Conservation (phyloP, 345 rosid species). For the Geranium rotundifolium region DNA sequence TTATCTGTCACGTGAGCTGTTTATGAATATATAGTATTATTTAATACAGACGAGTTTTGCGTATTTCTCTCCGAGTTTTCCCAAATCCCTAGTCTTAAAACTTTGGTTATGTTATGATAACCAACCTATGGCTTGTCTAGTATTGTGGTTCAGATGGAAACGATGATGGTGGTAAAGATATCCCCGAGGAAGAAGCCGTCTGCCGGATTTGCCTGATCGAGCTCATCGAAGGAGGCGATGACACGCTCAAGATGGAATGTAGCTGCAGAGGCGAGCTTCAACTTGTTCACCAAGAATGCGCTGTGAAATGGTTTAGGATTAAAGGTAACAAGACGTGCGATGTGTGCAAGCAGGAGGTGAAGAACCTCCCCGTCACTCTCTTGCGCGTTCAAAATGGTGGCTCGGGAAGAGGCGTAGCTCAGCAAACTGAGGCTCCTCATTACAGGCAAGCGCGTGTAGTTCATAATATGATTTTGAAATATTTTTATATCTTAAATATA, state of each 20-base stretch:
- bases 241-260: conserved; percentile 93
- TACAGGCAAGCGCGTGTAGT: conserved; percentile 48
- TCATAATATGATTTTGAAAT: no score
- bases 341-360: conserved; percentile 91
- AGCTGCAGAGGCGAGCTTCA: conserved; percentile 93
- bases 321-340: conserved; percentile 96
- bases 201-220: conserved; percentile 84
- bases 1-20: no score
- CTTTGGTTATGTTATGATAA: conserved; percentile 26
- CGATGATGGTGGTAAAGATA: conserved; percentile 57
- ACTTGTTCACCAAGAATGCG: conserved; percentile 83
- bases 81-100: no score
- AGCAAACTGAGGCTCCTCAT: conserved; percentile 17
- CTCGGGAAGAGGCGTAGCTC: conserved; percentile 24
- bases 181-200: conserved; percentile 83
- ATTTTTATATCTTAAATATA: no score
- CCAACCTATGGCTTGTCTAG: conserved; percentile 59
- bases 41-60: no score
- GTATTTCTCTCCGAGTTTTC: no score
- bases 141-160: conserved; percentile 58
- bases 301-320: conserved; percentile 92
- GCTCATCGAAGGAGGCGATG: conserved; percentile 76
- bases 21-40: no score
- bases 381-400: conserved; percentile 50
- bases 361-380: conserved; percentile 88